Percentiles rank a stretch among this genome's conserved stretches.
Conservation (phyloP, 2,329 filamentous ascomycete genomes). For the Pseudocercospora ulei region DNA sequence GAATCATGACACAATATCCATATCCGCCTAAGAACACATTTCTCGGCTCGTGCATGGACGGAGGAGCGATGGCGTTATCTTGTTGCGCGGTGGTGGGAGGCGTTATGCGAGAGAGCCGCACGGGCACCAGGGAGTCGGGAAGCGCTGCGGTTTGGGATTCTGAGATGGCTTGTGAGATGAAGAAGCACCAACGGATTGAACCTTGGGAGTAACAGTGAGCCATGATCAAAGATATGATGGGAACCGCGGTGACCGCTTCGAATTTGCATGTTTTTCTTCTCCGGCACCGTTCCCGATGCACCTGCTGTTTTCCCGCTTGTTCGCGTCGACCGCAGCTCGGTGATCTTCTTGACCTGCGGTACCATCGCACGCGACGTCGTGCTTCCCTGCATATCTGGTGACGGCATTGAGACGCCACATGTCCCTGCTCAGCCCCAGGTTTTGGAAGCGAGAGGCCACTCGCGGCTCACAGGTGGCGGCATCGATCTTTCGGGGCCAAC, state of each 20-base stretch:
- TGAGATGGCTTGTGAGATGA: conserved; percentile 3
- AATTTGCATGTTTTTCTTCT: neutral
- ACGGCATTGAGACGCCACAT: no score
- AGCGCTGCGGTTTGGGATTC: conserved; percentile 6
- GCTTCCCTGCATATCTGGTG: no score
- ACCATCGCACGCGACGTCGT: no score
- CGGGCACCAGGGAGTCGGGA: conserved; percentile 4
- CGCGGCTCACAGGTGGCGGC: conserved; percentile 1
- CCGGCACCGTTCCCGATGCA: no score
- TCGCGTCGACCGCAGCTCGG: no score
- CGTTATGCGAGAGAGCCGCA: conserved; percentile 3
- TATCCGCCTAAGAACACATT: conserved; percentile 9
- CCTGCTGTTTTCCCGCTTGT: no score
- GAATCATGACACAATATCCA: conserved; percentile 18
- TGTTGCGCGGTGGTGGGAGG: neutral
- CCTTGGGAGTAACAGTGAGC: conserved; percentile 8
- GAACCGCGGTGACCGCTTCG: neutral
- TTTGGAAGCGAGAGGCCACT: no score
- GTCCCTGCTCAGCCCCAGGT: no score
- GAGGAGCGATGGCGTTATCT: conserved; percentile 3
- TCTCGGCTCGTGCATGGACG: neutral
- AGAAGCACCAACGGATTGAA: conserved; percentile 8
- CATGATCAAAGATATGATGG: conserved; percentile 7
- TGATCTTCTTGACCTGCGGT: no score
- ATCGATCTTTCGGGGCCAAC: conserved; percentile 4